phyloP scores from a whole-genome alignment of 1,139 yeast genomes.

The Hansenula anomala region DNA sequence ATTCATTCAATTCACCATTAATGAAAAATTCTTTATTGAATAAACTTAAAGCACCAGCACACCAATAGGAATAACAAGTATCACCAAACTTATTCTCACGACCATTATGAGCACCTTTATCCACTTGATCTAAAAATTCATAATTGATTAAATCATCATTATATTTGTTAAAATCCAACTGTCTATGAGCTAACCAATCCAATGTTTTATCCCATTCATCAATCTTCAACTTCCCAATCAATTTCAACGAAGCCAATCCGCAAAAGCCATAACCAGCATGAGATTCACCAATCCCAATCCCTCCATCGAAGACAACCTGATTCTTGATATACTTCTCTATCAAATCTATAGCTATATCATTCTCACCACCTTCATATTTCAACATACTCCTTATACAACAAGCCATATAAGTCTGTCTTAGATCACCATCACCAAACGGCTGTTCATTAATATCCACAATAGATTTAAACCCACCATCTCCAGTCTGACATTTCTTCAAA shows the following conservation, averaged over 20 bases:
- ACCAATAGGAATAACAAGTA: conserved; percentile 94
- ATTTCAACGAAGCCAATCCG: conserved; percentile 60
- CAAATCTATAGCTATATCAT: conserved; percentile 39
- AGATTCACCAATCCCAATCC: conserved; percentile 64
- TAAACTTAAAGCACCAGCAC: conserved; percentile 52
- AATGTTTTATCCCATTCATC: conserved; percentile 36
- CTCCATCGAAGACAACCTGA: conserved; percentile 60
- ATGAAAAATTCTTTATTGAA: conserved; percentile 32
- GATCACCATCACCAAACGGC: conserved; percentile 63
- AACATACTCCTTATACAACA: conserved; percentile 54
- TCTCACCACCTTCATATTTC: conserved; percentile 22
- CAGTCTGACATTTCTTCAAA: conserved; percentile 48
- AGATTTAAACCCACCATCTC: conserved; percentile 54
- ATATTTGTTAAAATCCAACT: conserved; percentile 34
- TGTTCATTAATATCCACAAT: conserved; percentile 36
- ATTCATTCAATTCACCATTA: conserved; percentile 32
- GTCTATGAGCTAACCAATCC: conserved; percentile 63
- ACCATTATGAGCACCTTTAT: conserved; percentile 84
- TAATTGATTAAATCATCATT: conserved; percentile 17
- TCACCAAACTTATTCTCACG: conserved; percentile 81
- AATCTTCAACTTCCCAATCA: conserved; percentile 32
- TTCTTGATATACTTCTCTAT: conserved; percentile 38
- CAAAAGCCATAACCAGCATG: conserved; percentile 91
- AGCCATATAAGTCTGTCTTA: conserved; percentile 75
- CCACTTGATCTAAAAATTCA: conserved; percentile 23